phyloP scores from a whole-genome alignment of 1,284 basidiomycete species.

The Moesziomyces sp. region DNA sequence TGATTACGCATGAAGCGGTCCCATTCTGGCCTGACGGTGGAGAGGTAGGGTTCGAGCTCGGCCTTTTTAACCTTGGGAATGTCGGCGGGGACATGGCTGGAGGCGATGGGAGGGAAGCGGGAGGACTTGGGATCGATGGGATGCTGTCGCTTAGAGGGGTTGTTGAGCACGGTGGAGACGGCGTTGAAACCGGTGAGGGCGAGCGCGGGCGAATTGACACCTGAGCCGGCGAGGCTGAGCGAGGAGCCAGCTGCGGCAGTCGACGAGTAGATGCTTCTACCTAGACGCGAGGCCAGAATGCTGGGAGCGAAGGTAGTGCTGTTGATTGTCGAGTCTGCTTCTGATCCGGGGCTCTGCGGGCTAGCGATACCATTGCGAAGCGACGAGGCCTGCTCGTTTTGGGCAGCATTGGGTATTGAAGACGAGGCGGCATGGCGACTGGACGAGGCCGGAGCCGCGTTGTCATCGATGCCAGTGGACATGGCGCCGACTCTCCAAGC shows the following conservation, averaged over 20 bases:
- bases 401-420: constrained; percentile 1
- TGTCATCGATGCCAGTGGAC: constrained; percentile 12
- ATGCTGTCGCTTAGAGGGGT: constrained; percentile 56
- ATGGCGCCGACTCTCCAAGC: constrained; percentile 2
- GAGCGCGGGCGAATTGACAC: constrained; percentile 34
- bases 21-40: constrained; percentile 54
- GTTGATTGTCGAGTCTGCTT: constrained; percentile 43
- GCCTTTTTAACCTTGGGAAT: constrained; percentile 54
- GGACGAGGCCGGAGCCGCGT: constrained; percentile 12
- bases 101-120: constrained; percentile 56
- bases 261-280: constrained; percentile 30
- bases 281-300: constrained; percentile 34
- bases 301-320: constrained; percentile 34
- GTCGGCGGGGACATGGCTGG: constrained; percentile 51
- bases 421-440: constrained; percentile 6
- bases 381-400: not conserved
- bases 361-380: constrained; percentile 37
- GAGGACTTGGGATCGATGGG: constrained; percentile 65
- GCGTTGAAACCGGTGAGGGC: constrained; percentile 56
- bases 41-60: constrained; percentile 60
- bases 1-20: constrained; percentile 65
- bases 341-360: constrained; percentile 38
- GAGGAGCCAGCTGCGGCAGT: constrained; percentile 28
- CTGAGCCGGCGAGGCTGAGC: constrained; percentile 33
- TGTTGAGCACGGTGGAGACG: constrained; percentile 64